phyloP scores from a whole-genome alignment of 352 stramenopile genomes.

The Phytopythium delawarense region DNA sequence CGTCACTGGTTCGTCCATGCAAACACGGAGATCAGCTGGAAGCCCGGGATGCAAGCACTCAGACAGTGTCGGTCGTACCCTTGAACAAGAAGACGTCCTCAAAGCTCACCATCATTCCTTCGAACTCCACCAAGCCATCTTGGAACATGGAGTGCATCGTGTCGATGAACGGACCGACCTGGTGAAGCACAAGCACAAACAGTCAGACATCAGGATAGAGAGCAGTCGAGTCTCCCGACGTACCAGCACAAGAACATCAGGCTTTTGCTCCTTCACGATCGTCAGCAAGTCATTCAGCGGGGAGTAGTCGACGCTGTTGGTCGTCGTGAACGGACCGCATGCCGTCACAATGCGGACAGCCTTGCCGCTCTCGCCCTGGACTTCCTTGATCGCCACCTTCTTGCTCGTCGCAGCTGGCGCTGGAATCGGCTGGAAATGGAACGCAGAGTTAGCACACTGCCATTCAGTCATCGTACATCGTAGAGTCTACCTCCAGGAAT shows the following conservation, averaged over 20 bases:
- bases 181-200: background rate
- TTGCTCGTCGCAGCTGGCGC: slow-evolving; percentile 40
- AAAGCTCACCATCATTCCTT: slow-evolving; percentile 79
- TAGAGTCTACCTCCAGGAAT: slow-evolving; percentile 58
- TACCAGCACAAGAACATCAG: slow-evolving; percentile 94
- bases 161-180: slow-evolving; percentile 97
- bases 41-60: background rate
- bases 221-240: background rate
- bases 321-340: slow-evolving; percentile 94
- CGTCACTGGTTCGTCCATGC: slow-evolving; percentile 45
- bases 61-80: slow-evolving; percentile 24
- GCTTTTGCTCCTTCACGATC: slow-evolving; percentile 71
- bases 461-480: background rate
- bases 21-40: too few species aligned
- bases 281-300: slow-evolving; percentile 93
- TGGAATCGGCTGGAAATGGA: slow-evolving; percentile 41
- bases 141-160: slow-evolving; percentile 87
- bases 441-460: background rate
- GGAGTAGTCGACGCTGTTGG: slow-evolving; percentile 92
- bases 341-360: slow-evolving; percentile 85
- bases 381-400: slow-evolving; percentile 40
- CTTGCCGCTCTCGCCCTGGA: slow-evolving; percentile 36
- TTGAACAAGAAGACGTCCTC: slow-evolving; percentile 87
- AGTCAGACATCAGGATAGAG: background rate
- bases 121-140: slow-evolving; percentile 73